A percentile compares a stretch with the other conserved stretches of the same genome.
Conservation (phyloP, 2,329 filamentous ascomycete species). For the Talaromyces marneffei region DNA sequence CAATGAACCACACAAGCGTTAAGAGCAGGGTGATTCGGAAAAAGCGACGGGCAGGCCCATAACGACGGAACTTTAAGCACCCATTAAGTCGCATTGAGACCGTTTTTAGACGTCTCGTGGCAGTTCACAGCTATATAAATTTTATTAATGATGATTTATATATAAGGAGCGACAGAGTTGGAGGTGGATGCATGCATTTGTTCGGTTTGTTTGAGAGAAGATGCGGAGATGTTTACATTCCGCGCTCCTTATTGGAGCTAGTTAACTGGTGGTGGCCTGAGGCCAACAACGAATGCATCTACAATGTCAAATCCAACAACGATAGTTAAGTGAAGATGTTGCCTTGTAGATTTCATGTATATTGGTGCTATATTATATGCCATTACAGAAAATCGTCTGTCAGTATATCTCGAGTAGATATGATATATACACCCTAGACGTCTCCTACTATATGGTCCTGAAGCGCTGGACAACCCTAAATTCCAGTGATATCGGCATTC, state of each 20-base stretch:
- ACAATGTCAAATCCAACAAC: background rate
- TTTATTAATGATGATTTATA: background rate
- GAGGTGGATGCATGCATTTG: background rate
- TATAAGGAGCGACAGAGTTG: background rate
- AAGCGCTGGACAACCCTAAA: background rate
- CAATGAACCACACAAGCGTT: background rate
- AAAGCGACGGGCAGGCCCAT: background rate
- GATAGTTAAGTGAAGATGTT: too few species aligned
- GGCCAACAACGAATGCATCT: background rate
- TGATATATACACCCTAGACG: background rate
- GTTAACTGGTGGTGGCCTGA: background rate
- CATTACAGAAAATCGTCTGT: background rate
- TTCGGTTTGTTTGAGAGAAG: background rate
- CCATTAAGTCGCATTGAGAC: background rate
- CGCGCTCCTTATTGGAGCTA: background rate
- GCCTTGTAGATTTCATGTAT: background rate
- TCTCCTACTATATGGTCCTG: too few species aligned
- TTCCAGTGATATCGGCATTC: background rate
- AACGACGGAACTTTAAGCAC: background rate
- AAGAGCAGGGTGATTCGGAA: background rate
- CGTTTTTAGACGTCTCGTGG: background rate
- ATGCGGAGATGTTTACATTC: background rate
- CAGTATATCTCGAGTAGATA: background rate
- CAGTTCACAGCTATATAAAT: background rate
- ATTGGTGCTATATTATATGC: background rate